Evolutionary conservation across 1,139 yeast species (phyloP).

Genomic region (Wickerhamiella pararugosa): DNA sequence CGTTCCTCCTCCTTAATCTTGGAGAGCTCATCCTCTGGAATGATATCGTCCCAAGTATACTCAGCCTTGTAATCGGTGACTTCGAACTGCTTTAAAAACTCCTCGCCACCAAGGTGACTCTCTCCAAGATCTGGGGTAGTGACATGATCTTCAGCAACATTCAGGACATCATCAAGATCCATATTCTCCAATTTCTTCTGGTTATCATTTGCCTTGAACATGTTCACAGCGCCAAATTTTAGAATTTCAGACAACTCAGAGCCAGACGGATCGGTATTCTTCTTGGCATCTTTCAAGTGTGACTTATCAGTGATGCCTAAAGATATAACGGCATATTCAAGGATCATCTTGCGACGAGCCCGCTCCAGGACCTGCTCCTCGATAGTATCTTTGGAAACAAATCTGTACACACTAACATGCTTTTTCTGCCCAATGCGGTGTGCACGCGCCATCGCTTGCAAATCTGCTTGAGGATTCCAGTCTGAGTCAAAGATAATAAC

Average conservation of each 20-base stretch:
- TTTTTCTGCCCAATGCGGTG: constrained; percentile 98
- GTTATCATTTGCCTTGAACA: constrained; percentile 86
- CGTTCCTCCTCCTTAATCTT: constrained; percentile 86
- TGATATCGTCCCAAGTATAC: constrained; percentile 97
- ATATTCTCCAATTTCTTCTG: constrained; percentile 91
- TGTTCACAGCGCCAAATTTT: constrained; percentile 96
- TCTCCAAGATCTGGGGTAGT: constrained; percentile 96
- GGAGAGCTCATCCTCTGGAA: constrained; percentile 84
- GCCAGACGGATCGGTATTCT: constrained; percentile 51
- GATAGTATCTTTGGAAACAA: constrained; percentile 92
- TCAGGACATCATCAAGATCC: constrained; percentile 88
- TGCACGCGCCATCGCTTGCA: constrained; percentile 99
- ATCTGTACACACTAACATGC: constrained; percentile 92
- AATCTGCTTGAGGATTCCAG: constrained; percentile 98
- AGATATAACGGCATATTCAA: constrained; percentile 93
- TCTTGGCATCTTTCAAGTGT: constrained; percentile 19
- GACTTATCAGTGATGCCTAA: constrained; percentile 77
- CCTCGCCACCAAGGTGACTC: constrained; percentile 95
- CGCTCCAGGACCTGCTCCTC: constrained; percentile 95
- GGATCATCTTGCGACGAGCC: constrained; percentile 93
- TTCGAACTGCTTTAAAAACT: constrained; percentile 90
- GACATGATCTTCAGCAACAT: constrained; percentile 93
- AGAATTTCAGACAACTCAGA: constrained; percentile 84
- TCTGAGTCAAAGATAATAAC: constrained; percentile 95
- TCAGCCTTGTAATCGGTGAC: constrained; percentile 98